Conservation (phyloP, 768 basidiomycete genomes). For the Butyriboletus loyo region DNA sequence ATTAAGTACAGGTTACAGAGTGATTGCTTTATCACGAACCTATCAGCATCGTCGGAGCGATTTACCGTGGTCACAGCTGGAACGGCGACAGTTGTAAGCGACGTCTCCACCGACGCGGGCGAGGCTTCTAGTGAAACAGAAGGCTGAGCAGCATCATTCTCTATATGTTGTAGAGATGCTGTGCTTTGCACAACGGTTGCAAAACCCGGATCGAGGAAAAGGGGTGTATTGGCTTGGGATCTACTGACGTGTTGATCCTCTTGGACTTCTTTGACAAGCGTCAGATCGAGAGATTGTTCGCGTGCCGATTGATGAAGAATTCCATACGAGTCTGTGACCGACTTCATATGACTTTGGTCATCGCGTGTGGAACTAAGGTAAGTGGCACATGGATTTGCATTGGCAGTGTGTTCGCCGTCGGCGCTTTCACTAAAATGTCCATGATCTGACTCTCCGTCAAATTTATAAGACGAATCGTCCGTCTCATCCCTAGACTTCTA, state of each 20-base stretch:
- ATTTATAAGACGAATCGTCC: not conserved
- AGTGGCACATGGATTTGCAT: not conserved
- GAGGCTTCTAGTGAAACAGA: not conserved
- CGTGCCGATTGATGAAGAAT: not conserved
- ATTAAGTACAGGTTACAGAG: not conserved
- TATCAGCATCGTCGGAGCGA: not conserved
- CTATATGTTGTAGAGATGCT: not conserved
- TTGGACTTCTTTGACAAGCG: not conserved
- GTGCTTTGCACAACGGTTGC: not conserved
- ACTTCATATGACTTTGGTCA: not conserved
- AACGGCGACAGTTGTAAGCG: not conserved
- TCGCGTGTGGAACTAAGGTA: not conserved
- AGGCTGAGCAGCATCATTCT: not conserved
- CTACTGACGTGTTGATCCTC: not conserved
- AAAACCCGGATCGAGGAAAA: not conserved
- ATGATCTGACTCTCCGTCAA: not conserved
- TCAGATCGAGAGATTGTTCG: not conserved
- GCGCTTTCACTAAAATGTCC: not conserved
- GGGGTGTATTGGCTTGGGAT: not conserved
- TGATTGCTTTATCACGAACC: not conserved
- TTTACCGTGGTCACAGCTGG: not conserved
- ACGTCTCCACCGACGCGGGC: not conserved
- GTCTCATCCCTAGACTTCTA: not conserved
- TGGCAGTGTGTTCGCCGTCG: not conserved
- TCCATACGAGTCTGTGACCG: not conserved